A percentile compares a stretch with the other conserved stretches of the same genome.
phyloP scores from a whole-genome alignment of 2,329 filamentous ascomycete species.

The Cryphonectria naterciae region DNA sequence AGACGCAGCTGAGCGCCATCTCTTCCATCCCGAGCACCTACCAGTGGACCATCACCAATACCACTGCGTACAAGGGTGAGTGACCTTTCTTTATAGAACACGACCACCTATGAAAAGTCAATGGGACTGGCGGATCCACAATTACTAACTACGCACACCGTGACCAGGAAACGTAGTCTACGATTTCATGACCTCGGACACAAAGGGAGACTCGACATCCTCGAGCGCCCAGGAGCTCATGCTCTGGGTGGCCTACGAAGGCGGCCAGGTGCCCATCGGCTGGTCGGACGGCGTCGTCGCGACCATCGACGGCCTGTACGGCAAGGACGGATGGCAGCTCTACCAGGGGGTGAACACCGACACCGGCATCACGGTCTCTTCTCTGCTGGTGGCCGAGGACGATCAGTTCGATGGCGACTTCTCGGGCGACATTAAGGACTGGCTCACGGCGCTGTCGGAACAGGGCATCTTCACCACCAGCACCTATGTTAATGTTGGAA shows the following conservation, averaged over 20 bases:
- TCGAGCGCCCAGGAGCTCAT: slow-evolving; percentile 46
- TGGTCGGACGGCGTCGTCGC: slow-evolving; percentile 41
- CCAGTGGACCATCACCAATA: slow-evolving; percentile 45
- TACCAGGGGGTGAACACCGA: slow-evolving; percentile 47
- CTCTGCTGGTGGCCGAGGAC: slow-evolving; percentile 39
- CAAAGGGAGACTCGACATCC: slow-evolving; percentile 47
- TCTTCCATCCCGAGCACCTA: slow-evolving; percentile 45
- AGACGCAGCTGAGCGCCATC: slow-evolving; percentile 44
- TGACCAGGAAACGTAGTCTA: slow-evolving; percentile 44
- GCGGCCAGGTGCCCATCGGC: slow-evolving; percentile 49
- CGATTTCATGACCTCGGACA: slow-evolving; percentile 50
- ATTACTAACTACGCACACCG: neutral
- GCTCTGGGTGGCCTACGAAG: slow-evolving; percentile 50
- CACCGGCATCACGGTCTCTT: slow-evolving; percentile 47
- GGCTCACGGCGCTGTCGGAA: slow-evolving; percentile 43
- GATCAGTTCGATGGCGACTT: slow-evolving; percentile 45
- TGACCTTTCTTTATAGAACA: neutral
- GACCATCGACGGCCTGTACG: slow-evolving; percentile 42
- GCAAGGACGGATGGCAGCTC: slow-evolving; percentile 44
- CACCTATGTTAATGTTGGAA: slow-evolving; percentile 49
- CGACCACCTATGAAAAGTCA: neutral
- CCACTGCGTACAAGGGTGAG: slow-evolving; percentile 43
- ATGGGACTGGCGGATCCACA: neutral
- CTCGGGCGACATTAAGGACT: slow-evolving; percentile 46
- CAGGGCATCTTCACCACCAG: slow-evolving; percentile 41